Conservation (phyloP, 768 basidiomycete genomes). For the Trametes punicea region DNA sequence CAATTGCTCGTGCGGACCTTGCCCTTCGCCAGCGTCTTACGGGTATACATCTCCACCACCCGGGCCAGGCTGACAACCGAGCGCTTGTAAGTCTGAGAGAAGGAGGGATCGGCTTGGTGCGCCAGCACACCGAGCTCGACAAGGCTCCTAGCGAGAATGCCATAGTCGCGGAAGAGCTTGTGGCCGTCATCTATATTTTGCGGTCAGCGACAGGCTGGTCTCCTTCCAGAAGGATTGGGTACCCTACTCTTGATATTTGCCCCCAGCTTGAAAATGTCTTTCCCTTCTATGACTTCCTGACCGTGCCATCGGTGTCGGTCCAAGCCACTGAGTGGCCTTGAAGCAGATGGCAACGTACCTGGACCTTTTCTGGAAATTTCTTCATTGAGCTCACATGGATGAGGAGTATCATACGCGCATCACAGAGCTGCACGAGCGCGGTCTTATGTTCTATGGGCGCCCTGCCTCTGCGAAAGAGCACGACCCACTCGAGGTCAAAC, state of each 20-base stretch:
- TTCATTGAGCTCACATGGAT: conserved; percentile 49
- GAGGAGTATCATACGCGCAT: conserved; percentile 41
- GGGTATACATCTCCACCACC: conserved; percentile 42
- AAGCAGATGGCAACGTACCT: too few species aligned
- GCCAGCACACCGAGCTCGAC: conserved; percentile 48
- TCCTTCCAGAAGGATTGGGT: too few species aligned
- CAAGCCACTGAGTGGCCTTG: too few species aligned
- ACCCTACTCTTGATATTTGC: conserved; percentile 48
- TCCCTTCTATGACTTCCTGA: conserved; percentile 45
- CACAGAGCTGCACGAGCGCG: conserved; percentile 46
- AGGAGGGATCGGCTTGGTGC: conserved; percentile 36
- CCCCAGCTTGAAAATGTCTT: conserved; percentile 41
- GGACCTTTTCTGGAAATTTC: conserved; percentile 41
- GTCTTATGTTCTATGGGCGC: conserved; percentile 32
- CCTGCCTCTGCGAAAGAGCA: conserved; percentile 31
- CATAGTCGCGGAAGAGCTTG: conserved; percentile 47
- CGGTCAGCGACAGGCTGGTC: background rate
- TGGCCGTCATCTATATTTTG: conserved; percentile 41
- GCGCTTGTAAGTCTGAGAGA: conserved; percentile 33
- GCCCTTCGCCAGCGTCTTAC: conserved; percentile 40
- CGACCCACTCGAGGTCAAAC: conserved; percentile 51
- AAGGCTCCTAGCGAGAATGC: conserved; percentile 38
- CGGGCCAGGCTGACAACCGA: conserved; percentile 41
- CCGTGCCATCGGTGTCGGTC: background rate
- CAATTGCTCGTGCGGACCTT: conserved; percentile 46